Base-by-base conservation (phyloP, 176 grass and related monocot genomes). In the Aegilops umbellulata region DNA sequence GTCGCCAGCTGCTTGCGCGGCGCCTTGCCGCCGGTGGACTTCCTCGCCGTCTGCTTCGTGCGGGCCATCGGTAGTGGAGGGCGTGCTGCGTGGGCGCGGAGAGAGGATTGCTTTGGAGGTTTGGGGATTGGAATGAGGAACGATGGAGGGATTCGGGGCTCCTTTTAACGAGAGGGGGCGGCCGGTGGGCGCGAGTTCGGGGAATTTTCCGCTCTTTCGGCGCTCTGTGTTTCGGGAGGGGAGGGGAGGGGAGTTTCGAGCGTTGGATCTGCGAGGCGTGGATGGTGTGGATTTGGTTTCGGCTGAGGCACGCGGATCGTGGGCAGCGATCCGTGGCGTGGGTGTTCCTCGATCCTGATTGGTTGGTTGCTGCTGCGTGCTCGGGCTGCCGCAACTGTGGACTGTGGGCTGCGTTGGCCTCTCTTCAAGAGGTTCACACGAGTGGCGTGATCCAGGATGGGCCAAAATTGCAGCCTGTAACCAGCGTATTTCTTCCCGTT, bases 21-120 rank as follows among this genome's bases (percentile, higher is more conserved):
- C 1, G 92, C 92, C 87, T 94, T 94, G 65, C 90, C 92, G 20
- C 85, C 90, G 11, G 92, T 94, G 11, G 92, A 94, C 78, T 94
- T 94, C 17, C 93, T 58, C 23, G 90, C 90, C 14, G 90, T 94
- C 72, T 94, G 90, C 87, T 94, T 94, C 36, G 90, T 94, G 72
- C 90, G 90, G 10, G 93, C 93, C 93, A 92, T 94, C 4, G 51
- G 32, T 4, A 14, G 1, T 0, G 49, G 16, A 19, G 49, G 15
- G 29, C 0, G 2, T 26, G 49, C 6, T 6, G 0, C 27, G 65
- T 19, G 65, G 29, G 65, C 16, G 30, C 0, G 12, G 26, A 7
- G 64, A 31, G 64, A 29, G 20, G 67, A 8, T 58, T 58, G 53
- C 53, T 58, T 3, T 2, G 17, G 69, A 23, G 67, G 7, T 70